These are phyloP conservation scores for Kwoniella bestiolae DNA, from an alignment of 768 basidiomycete genomes.

Conservation along the genomic window DNA sequence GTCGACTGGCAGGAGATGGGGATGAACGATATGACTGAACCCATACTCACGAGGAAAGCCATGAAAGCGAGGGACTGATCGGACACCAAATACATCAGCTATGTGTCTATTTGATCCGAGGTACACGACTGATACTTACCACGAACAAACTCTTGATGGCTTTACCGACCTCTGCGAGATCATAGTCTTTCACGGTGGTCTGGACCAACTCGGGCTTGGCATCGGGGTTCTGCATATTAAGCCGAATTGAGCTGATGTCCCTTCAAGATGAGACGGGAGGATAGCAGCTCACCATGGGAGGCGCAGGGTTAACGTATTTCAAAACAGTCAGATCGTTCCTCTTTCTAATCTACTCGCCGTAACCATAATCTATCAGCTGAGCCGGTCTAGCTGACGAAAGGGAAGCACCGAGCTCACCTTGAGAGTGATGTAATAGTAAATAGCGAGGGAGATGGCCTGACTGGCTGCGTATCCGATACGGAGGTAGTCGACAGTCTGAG, in stretches of 20 bases:
- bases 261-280: too few relatives aligned
- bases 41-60: conserved; percentile 69
- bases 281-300: conserved; percentile 74
- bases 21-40: too few relatives aligned
- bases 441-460: conserved; percentile 71
- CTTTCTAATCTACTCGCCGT: conserved; percentile 71
- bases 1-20: too few relatives aligned
- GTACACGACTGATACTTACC: conserved; percentile 36
- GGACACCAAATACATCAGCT: conserved; percentile 50
- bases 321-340: conserved; percentile 96
- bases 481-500: conserved; percentile 76
- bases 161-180: conserved; percentile 84
- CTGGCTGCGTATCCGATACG: conserved; percentile 79
- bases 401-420: conserved; percentile 62
- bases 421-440: conserved; percentile 79
- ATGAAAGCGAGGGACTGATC: conserved; percentile 77
- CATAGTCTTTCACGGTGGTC: conserved; percentile 93
- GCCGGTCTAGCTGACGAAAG: neutral
- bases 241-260: conserved; percentile 57
- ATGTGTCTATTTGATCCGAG: neutral
- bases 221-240: conserved; percentile 62
- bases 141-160: conserved; percentile 59
- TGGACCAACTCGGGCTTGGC: conserved; percentile 70
- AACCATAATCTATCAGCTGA: neutral
- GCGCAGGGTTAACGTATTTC: conserved; percentile 86